These are phyloP conservation scores for Fomitopsis pulvina DNA, from an alignment of 768 basidiomycete species.

Conservation along the genomic window DNA sequence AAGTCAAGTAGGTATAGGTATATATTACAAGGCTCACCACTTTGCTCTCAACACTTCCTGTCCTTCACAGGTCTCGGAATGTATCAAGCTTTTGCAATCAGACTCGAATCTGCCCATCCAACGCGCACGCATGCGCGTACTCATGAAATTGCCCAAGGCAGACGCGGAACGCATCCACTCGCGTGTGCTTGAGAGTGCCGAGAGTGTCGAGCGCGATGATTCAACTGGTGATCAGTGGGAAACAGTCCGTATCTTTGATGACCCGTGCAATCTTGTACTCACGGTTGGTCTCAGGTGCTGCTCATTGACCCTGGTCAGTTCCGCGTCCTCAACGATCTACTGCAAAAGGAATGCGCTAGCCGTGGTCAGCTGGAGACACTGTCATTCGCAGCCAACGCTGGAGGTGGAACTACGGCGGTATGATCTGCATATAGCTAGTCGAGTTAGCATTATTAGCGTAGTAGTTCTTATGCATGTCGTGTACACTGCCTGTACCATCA, in stretches of 20 bases:
- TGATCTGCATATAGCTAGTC: background rate
- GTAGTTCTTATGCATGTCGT: background rate
- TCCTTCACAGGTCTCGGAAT: slow-evolving; percentile 70
- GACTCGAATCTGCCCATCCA: slow-evolving; percentile 88
- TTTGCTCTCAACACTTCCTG: background rate
- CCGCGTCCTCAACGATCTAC: slow-evolving; percentile 79
- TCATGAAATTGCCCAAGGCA: slow-evolving; percentile 60
- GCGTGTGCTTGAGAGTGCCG: slow-evolving; percentile 64
- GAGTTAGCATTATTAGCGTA: background rate
- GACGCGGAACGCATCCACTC: slow-evolving; percentile 68
- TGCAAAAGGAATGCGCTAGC: slow-evolving; percentile 90
- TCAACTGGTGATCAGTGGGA: slow-evolving; percentile 75
- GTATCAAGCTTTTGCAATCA: slow-evolving; percentile 76
- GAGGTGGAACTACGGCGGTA: slow-evolving; percentile 4
- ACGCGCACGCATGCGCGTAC: slow-evolving; percentile 87
- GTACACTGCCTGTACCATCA: background rate
- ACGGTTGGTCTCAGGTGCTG: slow-evolving; percentile 59
- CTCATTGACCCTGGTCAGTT: slow-evolving; percentile 93
- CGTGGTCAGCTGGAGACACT: slow-evolving; percentile 82
- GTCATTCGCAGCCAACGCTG: slow-evolving; percentile 59
- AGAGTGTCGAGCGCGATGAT: slow-evolving; percentile 81
- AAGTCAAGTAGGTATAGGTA: slow-evolving; percentile 58
- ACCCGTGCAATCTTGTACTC: background rate
- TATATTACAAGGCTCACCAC: background rate
- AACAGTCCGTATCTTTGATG: slow-evolving; percentile 49